A percentile compares a stretch with the other conserved stretches of the same genome.
These are phyloP conservation scores for Rauvolfia tetraphylla DNA, from an alignment of 257 asterid genomes.

Conservation along the genomic window DNA sequence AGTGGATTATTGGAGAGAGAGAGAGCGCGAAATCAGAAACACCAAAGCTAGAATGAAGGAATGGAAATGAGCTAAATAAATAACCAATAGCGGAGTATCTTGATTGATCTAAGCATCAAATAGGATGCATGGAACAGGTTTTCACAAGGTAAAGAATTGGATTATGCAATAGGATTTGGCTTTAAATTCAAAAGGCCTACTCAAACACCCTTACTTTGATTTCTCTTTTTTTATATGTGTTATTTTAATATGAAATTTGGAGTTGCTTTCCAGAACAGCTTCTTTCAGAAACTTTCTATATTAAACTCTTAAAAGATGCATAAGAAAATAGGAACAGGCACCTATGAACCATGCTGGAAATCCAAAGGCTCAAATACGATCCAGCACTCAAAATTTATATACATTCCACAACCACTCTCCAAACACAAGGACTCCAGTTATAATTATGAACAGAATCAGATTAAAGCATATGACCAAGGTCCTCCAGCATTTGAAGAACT, in stretches of 20 bases:
- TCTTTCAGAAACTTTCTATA: not conserved
- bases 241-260: not conserved
- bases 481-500: not conserved
- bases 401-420: not conserved
- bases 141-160: not conserved
- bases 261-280: not conserved
- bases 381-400: not conserved
- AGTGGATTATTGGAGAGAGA: not conserved
- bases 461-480: not conserved
- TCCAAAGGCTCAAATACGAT: not conserved
- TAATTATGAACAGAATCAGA: not conserved
- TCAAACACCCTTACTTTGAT: not conserved
- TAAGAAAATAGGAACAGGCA: no score
- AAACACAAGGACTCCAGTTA: not conserved
- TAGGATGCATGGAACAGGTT: not conserved
- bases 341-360: not conserved
- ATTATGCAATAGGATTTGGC: not conserved
- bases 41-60: not conserved
- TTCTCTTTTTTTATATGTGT: no score
- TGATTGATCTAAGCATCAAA: not conserved
- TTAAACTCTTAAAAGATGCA: not conserved
- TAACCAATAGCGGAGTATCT: not conserved
- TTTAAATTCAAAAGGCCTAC: not conserved
- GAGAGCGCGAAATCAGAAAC: not conserved
- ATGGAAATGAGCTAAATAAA: not conserved